These are phyloP conservation scores for Amauroascus verrucosus DNA, from an alignment of 2,329 filamentous ascomycete species.

Conservation along the genomic window DNA sequence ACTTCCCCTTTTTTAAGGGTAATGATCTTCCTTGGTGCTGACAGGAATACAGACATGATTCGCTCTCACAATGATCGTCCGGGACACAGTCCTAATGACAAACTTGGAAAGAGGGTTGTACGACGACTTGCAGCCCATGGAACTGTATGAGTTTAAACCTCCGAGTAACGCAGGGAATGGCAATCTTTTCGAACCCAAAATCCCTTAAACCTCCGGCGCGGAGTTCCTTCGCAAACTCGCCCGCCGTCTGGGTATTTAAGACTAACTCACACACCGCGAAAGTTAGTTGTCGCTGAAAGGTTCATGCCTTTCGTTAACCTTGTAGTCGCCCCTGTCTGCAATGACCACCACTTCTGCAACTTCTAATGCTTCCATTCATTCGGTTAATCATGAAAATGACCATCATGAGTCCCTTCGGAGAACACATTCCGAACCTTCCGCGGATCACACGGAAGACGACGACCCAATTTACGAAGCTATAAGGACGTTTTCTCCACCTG, in stretches of 20 bases:
- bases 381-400: background rate
- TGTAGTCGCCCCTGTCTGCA: background rate
- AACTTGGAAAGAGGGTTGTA: background rate
- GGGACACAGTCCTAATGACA: background rate
- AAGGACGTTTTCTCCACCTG: conserved; percentile 10
- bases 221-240: background rate
- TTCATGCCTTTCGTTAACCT: background rate
- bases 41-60: too few relatives aligned
- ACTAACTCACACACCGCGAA: background rate
- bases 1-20: too few relatives aligned
- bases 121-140: conserved; percentile 1
- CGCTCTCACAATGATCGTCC: background rate
- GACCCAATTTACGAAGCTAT: conserved; percentile 12
- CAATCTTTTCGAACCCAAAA: background rate
- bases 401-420: background rate
- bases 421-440: background rate
- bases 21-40: too few relatives aligned
- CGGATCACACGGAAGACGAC: conserved; percentile 1
- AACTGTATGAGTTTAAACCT: background rate
- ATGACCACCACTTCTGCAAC: background rate
- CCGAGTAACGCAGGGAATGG: background rate
- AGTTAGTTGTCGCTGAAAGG: background rate
- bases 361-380: background rate
- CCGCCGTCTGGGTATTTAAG: background rate
- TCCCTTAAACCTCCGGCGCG: background rate